Base-by-base conservation (phyloP, 108 stramenopile species). In the Stephanodiscus triporus region DNA sequence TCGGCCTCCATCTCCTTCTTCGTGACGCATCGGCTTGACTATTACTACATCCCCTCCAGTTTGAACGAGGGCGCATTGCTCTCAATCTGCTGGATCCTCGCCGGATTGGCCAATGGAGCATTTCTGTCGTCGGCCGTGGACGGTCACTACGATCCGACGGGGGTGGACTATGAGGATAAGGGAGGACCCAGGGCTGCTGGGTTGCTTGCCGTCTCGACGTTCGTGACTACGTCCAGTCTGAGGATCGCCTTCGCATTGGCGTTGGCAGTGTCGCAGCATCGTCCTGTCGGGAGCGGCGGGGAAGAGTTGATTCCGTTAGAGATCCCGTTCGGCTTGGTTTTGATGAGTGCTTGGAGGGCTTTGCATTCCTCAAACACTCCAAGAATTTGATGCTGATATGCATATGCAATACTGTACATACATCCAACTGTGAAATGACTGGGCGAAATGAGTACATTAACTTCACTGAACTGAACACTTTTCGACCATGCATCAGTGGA, bases 241-340 rank as follows among this genome's bases (percentile, higher is more conserved):
- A 70, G 89, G 69, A 56, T 90, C 16, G 17, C 86, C 0, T 42
- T 85, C 16, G 89, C 89, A 0, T 62, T 90, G 14, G 8, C 70
- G 17, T 49, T 60, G 27, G 89, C 89, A 32, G 51, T 77, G 16
- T 3, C 66, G 14, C 60, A 90, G 63, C 86, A 90, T 59, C 78
- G 89, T 53, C 59, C 64, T 19, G 86, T 87, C 8, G 89, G 89
- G 22, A 64, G 34, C 19, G 59, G 53, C 4, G 85, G 76, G 19
- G 89, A 90, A 70, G 75, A 86, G 50, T 58, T 90, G 23, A 63
- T 90, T 24, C 89, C 89, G 19, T 45, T 90, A 27, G 89, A 90
- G 66, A 81, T 90, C 66, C 77, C 72, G 14, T 84, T 73, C 63
- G 89, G 89, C 9, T 11, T 90, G 20, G 47, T 86, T 5, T 62